These are phyloP conservation scores for Trichoderma orchidacearum DNA, from an alignment of 495 filamentous ascomycete species.

Conservation along the genomic window DNA sequence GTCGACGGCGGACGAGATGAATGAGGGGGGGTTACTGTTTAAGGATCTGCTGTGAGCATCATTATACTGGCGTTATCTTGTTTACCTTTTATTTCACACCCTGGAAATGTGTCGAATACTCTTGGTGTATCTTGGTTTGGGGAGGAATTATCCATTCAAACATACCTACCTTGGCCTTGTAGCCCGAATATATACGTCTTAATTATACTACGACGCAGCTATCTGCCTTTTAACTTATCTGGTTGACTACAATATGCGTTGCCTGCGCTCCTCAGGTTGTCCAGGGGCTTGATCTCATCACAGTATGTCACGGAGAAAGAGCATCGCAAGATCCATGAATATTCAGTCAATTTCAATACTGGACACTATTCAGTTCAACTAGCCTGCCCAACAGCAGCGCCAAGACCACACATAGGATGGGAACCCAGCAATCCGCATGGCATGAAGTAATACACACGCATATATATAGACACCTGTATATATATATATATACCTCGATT, in stretches of 20 bases:
- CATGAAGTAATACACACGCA: background rate
- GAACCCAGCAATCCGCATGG: background rate
- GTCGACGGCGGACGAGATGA: constrained; percentile 9
- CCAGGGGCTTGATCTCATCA: too few species aligned
- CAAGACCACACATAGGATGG: background rate
- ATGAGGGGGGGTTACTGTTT: background rate
- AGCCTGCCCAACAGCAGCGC: background rate
- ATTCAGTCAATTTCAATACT: background rate
- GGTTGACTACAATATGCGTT: too few species aligned
- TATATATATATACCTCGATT: background rate
- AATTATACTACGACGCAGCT: too few species aligned
- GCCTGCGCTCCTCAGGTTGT: too few species aligned
- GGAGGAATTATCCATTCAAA: too few species aligned
- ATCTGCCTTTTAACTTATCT: too few species aligned
- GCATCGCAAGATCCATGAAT: background rate
- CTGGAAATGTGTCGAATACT: background rate
- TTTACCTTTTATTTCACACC: too few species aligned
- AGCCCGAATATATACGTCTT: too few species aligned
- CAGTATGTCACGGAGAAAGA: too few species aligned
- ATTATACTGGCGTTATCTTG: background rate
- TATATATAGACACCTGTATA: too few species aligned
- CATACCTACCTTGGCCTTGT: background rate
- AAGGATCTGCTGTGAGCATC: background rate
- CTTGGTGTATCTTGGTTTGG: background rate
- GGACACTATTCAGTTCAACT: background rate